Evolutionary conservation across 306 rosid species (phyloP), one percentile per base, ranked within the genome.

Genomic region (Acacia melanoxylon): DNA sequence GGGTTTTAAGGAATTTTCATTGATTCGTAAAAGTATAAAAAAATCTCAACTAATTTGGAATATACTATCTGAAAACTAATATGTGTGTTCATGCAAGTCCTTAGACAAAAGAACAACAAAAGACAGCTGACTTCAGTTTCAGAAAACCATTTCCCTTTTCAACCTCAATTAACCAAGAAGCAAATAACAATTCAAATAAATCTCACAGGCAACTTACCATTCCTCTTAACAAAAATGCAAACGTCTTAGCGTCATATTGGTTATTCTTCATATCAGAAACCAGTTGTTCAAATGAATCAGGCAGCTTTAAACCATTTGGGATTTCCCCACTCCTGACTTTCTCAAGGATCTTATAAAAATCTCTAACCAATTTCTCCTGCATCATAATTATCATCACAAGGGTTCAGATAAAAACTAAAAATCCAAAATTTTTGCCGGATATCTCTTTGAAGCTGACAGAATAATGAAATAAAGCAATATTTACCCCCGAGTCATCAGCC

Each of bases 401-500:
- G 58, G 75, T 78, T 83, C 72, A 87, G 83, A 77, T 79, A 40
- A 88, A 71, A 81, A 72, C 74, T 75, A 48, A 52, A 44, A 52
- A 83, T 51, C 41, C 46, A 76, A 63, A 83, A 80, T 1, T 41
- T 80, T 37, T 49, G 4, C 44, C 77, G 35, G 56, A 76, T 75
- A 61, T 59, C 5, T 0, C 56, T 63, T 81, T 73, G 42, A 45
- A 81, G 67, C 78, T 68, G 22, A 77, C 42, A 37, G 17, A 71
- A 81, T 80, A 71, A 19, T 56, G 40, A 71, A 11, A 22, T 5
- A 42, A 41, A 69, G 6, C 41, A n/a, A 7, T 83, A 78, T 49
- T 89, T 91, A 96, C 99, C 97, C 90, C 89, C 67, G 99, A 88
- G 86, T 91, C 93, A 85, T 96, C 99, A 87, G 80, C 92, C 91